Evolutionary conservation across 768 basidiomycete species (phyloP).

Genomic region (Melanogaster broomeanus): DNA sequence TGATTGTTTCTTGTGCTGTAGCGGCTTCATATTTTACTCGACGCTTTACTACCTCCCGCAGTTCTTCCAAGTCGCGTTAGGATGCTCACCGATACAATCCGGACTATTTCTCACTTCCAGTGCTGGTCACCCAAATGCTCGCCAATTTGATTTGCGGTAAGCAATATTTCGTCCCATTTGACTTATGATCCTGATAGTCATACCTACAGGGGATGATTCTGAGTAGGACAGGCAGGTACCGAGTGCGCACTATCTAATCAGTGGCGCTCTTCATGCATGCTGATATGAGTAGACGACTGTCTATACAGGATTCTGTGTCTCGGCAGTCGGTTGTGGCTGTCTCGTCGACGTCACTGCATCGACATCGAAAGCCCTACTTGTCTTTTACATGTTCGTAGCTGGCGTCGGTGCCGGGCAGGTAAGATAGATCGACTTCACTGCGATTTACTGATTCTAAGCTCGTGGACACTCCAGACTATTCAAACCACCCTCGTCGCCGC

Average conservation of each 20-base stretch:
- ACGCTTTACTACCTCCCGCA: slow-evolving; percentile 73
- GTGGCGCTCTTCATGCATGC: too few relatives aligned
- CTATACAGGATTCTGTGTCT: slow-evolving; percentile 62
- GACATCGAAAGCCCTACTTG: slow-evolving; percentile 50
- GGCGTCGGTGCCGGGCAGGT: slow-evolving; percentile 64
- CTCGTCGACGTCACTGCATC: slow-evolving; percentile 59
- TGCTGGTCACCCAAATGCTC: slow-evolving; percentile 64
- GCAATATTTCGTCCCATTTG: slow-evolving; percentile 15
- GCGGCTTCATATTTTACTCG: slow-evolving; percentile 65
- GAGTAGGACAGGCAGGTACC: slow-evolving; percentile 64
- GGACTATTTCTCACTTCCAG: slow-evolving; percentile 69
- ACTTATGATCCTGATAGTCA: background rate
- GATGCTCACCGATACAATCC: slow-evolving; percentile 61
- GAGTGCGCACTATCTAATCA: slow-evolving; percentile 33
- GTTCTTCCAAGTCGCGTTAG: slow-evolving; percentile 72
- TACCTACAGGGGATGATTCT: slow-evolving; percentile 54
- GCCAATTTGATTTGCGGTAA: slow-evolving; percentile 55
- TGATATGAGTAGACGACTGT: slow-evolving; percentile 49
- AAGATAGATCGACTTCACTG: too few relatives aligned
- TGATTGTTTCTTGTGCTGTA: slow-evolving; percentile 17
- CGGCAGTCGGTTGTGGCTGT: slow-evolving; percentile 70
- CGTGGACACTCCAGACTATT: slow-evolving; percentile 45
- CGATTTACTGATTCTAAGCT: too few relatives aligned
- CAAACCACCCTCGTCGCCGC: slow-evolving; percentile 71
- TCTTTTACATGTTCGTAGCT: slow-evolving; percentile 60